These are phyloP conservation scores for Pseudoneurospora amorphoporcata DNA, from an alignment of 495 filamentous ascomycete genomes.

Conservation along the genomic window DNA sequence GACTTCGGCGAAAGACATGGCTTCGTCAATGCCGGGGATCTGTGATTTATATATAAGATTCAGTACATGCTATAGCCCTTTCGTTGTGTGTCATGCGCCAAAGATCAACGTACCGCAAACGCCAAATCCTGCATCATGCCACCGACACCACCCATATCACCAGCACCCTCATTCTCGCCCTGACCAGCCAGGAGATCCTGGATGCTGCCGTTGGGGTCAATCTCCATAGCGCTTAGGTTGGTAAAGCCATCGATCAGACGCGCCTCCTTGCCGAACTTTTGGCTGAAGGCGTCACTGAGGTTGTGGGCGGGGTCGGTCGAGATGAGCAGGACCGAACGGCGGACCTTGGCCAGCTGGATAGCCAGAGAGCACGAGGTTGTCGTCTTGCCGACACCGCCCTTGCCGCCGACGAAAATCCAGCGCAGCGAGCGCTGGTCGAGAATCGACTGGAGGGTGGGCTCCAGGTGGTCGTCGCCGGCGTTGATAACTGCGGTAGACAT, in stretches of 20 bases:
- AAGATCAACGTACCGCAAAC: conserved; percentile 40
- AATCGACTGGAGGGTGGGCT: conserved; percentile 88
- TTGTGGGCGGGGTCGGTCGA: conserved; percentile 99
- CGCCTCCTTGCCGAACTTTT: conserved; percentile 99
- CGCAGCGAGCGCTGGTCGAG: conserved; percentile 87
- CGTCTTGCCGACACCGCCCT: conserved; percentile 99
- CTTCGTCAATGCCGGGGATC: conserved; percentile 98
- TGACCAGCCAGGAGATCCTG: conserved; percentile 83
- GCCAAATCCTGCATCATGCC: conserved; percentile 60
- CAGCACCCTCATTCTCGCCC: conserved; percentile 51
- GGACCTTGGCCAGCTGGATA: conserved; percentile 93
- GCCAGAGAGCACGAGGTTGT: conserved; percentile 96
- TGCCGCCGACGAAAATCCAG: conserved; percentile 99
- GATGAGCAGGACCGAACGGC: conserved; percentile 92
- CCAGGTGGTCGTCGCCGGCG: conserved; percentile 63
- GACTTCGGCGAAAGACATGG: conserved; percentile 98
- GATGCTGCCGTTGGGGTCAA: conserved; percentile 96
- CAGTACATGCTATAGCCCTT: not conserved
- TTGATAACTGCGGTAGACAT: conserved; percentile 61
- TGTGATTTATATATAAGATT: conserved; percentile 20
- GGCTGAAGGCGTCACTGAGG: conserved; percentile 92
- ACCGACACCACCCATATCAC: conserved; percentile 57
- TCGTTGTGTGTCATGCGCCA: not conserved
- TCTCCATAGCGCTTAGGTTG: conserved; percentile 98
- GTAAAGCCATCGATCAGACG: conserved; percentile 82